Evolutionary conservation across 2,329 filamentous ascomycete genomes (phyloP).

Genomic region (Coniochaeta hoffmannii): DNA sequence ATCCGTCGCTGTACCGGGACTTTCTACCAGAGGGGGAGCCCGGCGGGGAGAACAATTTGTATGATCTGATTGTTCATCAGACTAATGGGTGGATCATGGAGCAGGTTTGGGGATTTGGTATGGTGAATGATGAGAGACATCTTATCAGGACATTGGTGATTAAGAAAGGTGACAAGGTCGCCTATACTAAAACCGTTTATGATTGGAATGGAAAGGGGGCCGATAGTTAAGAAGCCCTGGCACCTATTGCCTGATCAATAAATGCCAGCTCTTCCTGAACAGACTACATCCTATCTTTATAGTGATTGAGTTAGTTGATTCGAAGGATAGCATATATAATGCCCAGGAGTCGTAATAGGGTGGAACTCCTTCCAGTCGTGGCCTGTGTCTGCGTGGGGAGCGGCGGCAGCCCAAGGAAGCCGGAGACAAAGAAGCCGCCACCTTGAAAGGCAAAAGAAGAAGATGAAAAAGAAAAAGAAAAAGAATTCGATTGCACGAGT

Average conservation of each 20-base stretch:
- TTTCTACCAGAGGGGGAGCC: slow-evolving; percentile 1
- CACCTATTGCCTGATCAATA: too few species aligned
- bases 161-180: slow-evolving; percentile 1
- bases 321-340: too few species aligned
- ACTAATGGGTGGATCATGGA: slow-evolving; percentile 3
- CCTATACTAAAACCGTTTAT: slow-evolving; percentile 1
- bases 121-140: slow-evolving; percentile 1
- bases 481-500: too few species aligned
- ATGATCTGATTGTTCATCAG: slow-evolving; percentile 3
- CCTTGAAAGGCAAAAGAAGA: not conserved
- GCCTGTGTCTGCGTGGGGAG: too few species aligned
- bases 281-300: too few species aligned
- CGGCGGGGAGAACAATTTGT: slow-evolving; percentile 2
- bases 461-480: not conserved
- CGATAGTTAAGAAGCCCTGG: not conserved
- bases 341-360: too few species aligned
- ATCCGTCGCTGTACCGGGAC: not conserved
- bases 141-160: not conserved
- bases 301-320: too few species aligned
- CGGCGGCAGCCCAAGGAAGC: too few species aligned
- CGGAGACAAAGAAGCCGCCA: too few species aligned
- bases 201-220: not conserved
- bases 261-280: too few species aligned
- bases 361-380: too few species aligned
- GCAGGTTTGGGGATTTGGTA: slow-evolving; percentile 4